phyloP scores from a whole-genome alignment of 768 basidiomycete genomes.

The Auriscalpium microsporum region DNA sequence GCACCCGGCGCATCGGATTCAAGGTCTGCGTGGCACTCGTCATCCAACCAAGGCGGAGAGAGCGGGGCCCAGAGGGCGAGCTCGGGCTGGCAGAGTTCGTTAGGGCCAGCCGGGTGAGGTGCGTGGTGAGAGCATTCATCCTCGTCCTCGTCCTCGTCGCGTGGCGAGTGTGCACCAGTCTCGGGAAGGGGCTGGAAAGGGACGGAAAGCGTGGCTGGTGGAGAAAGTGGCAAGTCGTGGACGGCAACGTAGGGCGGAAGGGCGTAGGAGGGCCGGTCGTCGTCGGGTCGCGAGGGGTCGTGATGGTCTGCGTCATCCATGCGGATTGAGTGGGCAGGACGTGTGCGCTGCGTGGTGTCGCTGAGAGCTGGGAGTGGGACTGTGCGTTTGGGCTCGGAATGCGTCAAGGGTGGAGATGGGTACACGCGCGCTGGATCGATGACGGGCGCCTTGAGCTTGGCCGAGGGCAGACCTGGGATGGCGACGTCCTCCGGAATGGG shows the following conservation, averaged over 20 bases:
- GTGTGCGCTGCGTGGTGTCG: conserved; percentile 6
- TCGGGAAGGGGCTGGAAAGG: conserved; percentile 10
- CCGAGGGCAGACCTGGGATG: not conserved
- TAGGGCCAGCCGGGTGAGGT: not conserved
- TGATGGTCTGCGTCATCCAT: not conserved
- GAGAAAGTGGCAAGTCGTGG: conserved; percentile 11
- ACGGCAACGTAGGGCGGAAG: conserved; percentile 9
- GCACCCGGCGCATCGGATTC: conserved; percentile 1
- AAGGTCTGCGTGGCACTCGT: not conserved
- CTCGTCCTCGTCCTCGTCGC: not conserved
- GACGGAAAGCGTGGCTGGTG: conserved; percentile 13
- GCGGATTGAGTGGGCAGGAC: not conserved
- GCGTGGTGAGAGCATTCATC: not conserved
- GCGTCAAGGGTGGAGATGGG: conserved; percentile 14
- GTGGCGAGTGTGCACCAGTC: not conserved
- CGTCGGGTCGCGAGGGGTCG: not conserved
- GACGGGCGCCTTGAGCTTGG: not conserved
- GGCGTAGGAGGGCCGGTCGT: not conserved
- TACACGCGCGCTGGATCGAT: conserved; percentile 8
- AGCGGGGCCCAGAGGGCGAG: not conserved
- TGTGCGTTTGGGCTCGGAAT: conserved; percentile 16
- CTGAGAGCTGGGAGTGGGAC: conserved; percentile 12
- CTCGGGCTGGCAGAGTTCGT: not conserved
- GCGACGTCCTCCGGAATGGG: not conserved
- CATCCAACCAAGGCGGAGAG: not conserved